Percentiles rank a stretch among this genome's conserved stretches.
These are phyloP conservation scores for Hyphodiscus hymeniophilus DNA, from an alignment of 495 filamentous ascomycete genomes.

Conservation along the genomic window DNA sequence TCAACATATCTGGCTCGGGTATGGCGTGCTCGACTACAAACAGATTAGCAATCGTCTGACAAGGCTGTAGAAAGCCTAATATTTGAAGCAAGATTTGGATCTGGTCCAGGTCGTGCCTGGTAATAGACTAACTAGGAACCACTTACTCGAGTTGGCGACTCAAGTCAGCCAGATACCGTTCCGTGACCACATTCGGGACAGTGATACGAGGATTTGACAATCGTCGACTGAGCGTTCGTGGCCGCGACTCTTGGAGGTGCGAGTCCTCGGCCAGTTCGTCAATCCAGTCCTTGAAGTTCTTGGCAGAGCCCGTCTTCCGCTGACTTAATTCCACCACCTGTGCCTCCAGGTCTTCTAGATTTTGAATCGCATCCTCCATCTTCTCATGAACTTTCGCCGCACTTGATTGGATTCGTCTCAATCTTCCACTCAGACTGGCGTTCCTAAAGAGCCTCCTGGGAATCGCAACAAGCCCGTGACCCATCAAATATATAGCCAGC, in stretches of 20 bases:
- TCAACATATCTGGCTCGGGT: conserved; percentile 71
- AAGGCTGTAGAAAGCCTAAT: too few relatives aligned
- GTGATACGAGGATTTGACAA: conserved; percentile 31
- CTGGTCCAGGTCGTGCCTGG: too few relatives aligned
- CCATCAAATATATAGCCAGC: conserved; percentile 93
- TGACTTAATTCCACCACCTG: conserved; percentile 70
- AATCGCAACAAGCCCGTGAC: conserved; percentile 87
- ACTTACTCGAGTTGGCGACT: conserved; percentile 53
- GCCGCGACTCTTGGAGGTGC: conserved; percentile 53
- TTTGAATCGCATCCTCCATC: conserved; percentile 74
- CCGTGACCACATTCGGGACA: conserved; percentile 79
- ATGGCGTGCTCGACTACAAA: conserved; percentile 61
- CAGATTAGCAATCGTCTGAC: too few relatives aligned
- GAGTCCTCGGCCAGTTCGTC: conserved; percentile 75
- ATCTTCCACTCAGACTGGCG: conserved; percentile 59
- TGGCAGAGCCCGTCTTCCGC: conserved; percentile 76
- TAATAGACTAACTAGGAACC: too few relatives aligned
- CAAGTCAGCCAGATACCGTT: conserved; percentile 84
- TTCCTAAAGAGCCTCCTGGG: conserved; percentile 72
- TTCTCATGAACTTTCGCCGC: conserved; percentile 81
- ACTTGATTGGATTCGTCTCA: conserved; percentile 66
- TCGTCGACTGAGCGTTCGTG: conserved; percentile 32
- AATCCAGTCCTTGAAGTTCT: conserved; percentile 86
- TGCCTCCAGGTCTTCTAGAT: conserved; percentile 70
- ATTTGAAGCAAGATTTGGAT: too few relatives aligned